Evolutionary conservation across 345 rosid genomes (phyloP).

Genomic region (Rhodomyrtus tomentosa): DNA sequence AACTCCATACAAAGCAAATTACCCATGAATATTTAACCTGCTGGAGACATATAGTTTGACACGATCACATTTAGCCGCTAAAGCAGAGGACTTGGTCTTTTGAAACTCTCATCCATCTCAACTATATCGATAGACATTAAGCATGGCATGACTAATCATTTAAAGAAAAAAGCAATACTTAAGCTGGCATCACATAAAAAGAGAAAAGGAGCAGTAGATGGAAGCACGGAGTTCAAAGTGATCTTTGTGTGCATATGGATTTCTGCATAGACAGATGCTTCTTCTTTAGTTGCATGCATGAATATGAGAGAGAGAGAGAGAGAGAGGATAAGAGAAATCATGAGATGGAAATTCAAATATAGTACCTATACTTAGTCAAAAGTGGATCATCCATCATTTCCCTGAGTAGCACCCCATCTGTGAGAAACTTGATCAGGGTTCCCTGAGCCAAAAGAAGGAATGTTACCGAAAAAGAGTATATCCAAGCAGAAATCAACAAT

Average conservation of each 20-base stretch:
- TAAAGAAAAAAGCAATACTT: neutral
- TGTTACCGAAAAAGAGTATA: neutral
- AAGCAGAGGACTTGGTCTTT: neutral
- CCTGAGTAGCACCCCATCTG: conserved; percentile 87
- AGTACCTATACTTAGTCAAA: conserved; percentile 86
- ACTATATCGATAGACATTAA: neutral
- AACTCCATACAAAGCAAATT: neutral
- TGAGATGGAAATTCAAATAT: neutral
- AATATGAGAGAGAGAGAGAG: neutral
- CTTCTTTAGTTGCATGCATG: neutral
- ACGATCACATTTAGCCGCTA: neutral
- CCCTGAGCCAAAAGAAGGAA: conserved; percentile 36
- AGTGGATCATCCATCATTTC: conserved; percentile 99
- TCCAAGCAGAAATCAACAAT: neutral
- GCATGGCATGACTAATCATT: neutral
- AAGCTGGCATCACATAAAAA: neutral
- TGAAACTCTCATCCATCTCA: neutral
- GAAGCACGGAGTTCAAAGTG: neutral
- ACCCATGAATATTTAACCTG: neutral
- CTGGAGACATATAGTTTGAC: neutral
- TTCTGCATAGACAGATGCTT: neutral
- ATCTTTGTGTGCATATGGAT: neutral
- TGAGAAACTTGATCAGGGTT: conserved; percentile 72
- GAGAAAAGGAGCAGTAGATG: neutral
- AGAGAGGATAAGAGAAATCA: neutral